Conservation (phyloP, 768 basidiomycete species). For the Tylopilus sp. region DNA sequence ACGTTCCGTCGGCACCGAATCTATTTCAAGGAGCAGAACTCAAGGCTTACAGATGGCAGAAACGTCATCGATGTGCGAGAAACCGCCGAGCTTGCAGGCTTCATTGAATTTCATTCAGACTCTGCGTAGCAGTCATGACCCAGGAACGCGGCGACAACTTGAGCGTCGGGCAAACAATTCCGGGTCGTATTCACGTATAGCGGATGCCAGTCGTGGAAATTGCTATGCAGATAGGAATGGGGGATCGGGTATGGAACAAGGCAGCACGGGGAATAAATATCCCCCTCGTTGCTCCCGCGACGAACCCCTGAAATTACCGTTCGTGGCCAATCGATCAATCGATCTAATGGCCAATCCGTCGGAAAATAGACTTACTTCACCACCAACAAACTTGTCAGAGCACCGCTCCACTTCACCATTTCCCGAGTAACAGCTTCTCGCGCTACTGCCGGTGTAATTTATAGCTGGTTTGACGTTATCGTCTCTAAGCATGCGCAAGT, state of each 20-base stretch:
- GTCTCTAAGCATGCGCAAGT: conserved; percentile 65
- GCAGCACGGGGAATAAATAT: conserved; percentile 9
- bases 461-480: conserved; percentile 54
- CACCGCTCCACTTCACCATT: conserved; percentile 13
- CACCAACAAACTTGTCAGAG: conserved; percentile 62
- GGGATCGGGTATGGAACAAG: not conserved
- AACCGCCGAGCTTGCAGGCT: conserved; percentile 51
- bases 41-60: conserved; percentile 48
- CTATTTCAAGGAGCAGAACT: not conserved
- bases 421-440: not conserved
- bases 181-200: conserved; percentile 57
- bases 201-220: conserved; percentile 56
- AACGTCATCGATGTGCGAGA: conserved; percentile 65
- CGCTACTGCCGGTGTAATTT: conserved; percentile 35
- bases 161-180: conserved; percentile 73
- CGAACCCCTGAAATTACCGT: conserved; percentile 39
- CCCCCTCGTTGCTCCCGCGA: conserved; percentile 43
- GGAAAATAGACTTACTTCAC: conserved; percentile 46
- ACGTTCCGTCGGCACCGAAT: conserved; percentile 19
- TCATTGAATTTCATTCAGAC: conserved; percentile 57
- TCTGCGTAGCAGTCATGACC: conserved; percentile 50
- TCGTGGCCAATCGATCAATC: not conserved
- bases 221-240: conserved; percentile 7
- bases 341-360: not conserved
- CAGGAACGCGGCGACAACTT: conserved; percentile 58